Base-by-base conservation (phyloP, 768 basidiomycete species). In the Psilocybe cyanescens region DNA sequence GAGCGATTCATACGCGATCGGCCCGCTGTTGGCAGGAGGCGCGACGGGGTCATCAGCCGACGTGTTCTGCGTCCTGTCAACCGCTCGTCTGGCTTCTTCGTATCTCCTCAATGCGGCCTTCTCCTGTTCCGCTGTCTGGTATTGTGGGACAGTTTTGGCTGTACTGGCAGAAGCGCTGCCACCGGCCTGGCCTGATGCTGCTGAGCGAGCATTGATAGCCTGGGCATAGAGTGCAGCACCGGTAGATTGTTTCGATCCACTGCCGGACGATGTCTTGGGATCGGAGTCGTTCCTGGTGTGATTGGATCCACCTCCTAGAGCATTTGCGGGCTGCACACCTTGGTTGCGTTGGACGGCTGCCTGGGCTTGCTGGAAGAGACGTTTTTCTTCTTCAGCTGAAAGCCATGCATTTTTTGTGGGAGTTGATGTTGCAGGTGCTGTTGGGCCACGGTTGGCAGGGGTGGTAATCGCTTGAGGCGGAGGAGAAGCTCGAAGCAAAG, bases 341-440 rank as follows among this genome's bases (percentile, higher is more conserved):
- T 89, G 90, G 4, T 83, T 83, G 55, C 79, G 81, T 58, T 78
- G 80, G 2, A 86, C 92, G n/a, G 83, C 86, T 1, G 82, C 84
- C 67, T 88, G 87, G 0, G 92, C 91, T 52, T 85, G 71, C 53
- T 89, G 78, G 72, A 83, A 92, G n/a, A 82, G 79, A 1, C 82
- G 73, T 67, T 94, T 94, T 70, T 94, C 92, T 58, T 87, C 84
- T 72, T 92, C 92, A 0, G 93, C 90, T 1, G 87, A 82, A 6
- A 78, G 78, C 90, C 89, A 93, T 41, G 56, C 56, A 9, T 72
- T 71, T 31, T 70, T 67, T 5, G 35, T 39, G 8, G 54, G 14
- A 17, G 24, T 37, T 31, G 61, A 61, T 17, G 68, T 50, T 16
- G 69, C 53, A 3, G 57, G 39, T 51, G 67, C 57, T 33, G 60